phyloP scores from a whole-genome alignment of 441 rosid species.

The Gossypium gossypioides region DNA sequence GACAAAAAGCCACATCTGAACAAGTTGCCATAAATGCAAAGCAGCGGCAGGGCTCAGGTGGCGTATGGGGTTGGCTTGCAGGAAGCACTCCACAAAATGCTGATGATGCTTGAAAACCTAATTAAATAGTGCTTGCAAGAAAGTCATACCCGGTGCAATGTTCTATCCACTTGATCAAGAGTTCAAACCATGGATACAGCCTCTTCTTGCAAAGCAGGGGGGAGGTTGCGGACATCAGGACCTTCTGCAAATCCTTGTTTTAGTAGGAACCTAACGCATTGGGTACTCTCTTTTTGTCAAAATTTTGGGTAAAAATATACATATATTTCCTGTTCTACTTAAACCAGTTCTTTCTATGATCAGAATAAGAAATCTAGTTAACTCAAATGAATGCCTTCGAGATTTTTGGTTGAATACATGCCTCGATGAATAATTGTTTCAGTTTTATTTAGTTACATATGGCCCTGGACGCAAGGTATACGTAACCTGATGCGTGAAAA shows the following conservation, averaged over 20 bases:
- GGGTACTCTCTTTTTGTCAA: not conserved
- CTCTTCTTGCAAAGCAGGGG: not conserved
- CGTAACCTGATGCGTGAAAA: too few species aligned
- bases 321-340: not conserved
- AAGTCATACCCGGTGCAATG: not conserved
- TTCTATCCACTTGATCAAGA: not conserved
- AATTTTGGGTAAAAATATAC: conserved; percentile 15
- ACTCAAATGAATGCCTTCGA: not conserved
- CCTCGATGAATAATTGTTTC: not conserved
- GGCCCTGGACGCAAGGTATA: too few species aligned
- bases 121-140: conserved; percentile 7
- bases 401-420: not conserved
- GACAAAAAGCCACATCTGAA: conserved; percentile 93
- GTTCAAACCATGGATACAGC: not conserved
- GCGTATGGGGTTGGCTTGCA: conserved; percentile 96
- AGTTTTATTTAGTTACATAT: not conserved
- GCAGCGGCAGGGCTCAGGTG: conserved; percentile 68
- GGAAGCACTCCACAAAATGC: conserved; percentile 50
- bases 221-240: not conserved
- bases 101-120: conserved; percentile 29
- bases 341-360: conserved; percentile 14
- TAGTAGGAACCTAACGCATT: not conserved
- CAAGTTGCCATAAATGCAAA: conserved; percentile 62
- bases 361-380: conserved; percentile 19
- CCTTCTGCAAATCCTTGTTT: not conserved